phyloP scores from a whole-genome alignment of 2,329 filamentous ascomycete genomes.

The Colletotrichum godetiae region DNA sequence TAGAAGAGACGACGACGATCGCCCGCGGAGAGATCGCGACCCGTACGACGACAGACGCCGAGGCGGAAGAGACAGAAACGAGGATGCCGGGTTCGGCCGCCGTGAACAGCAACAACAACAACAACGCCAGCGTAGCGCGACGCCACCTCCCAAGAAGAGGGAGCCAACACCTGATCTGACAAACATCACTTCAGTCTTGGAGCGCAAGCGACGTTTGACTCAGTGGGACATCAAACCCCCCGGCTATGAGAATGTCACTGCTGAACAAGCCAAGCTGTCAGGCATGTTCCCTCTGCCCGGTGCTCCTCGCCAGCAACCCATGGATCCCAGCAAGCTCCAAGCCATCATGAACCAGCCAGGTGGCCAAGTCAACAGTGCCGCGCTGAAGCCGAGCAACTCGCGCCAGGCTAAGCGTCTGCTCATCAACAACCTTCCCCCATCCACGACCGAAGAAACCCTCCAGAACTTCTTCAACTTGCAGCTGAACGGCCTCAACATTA shows the following conservation, averaged over 20 bases:
- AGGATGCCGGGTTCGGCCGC: slow-evolving; percentile 46
- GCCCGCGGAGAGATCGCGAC: slow-evolving; percentile 67
- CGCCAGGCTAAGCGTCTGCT: slow-evolving; percentile 94
- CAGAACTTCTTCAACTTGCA: slow-evolving; percentile 94
- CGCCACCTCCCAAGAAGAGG: slow-evolving; percentile 87
- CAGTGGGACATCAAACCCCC: slow-evolving; percentile 99
- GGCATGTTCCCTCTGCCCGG: slow-evolving; percentile 99
- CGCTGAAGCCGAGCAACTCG: slow-evolving; percentile 91
- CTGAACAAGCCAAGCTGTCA: slow-evolving; percentile 97
- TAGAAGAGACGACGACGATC: slow-evolving; percentile 75
- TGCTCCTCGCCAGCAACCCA: slow-evolving; percentile 91
- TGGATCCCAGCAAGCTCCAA: slow-evolving; percentile 94
- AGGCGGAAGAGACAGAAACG: slow-evolving; percentile 59
- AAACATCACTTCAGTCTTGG: slow-evolving; percentile 81
- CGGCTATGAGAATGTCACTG: slow-evolving; percentile 97
- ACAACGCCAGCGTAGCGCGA: slow-evolving; percentile 76
- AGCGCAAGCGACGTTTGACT: slow-evolving; percentile 91
- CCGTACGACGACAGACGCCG: slow-evolving; percentile 61
- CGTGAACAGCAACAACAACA: slow-evolving; percentile 63
- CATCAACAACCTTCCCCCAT: slow-evolving; percentile 82
- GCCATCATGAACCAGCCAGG: slow-evolving; percentile 94
- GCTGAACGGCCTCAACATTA: slow-evolving; percentile 94
- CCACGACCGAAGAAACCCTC: slow-evolving; percentile 80
- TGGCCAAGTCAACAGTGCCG: slow-evolving; percentile 76
- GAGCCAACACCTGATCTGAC: slow-evolving; percentile 97